These are phyloP conservation scores for Fragilaria crotonensis DNA, from an alignment of 108 stramenopile species.

Conservation along the genomic window DNA sequence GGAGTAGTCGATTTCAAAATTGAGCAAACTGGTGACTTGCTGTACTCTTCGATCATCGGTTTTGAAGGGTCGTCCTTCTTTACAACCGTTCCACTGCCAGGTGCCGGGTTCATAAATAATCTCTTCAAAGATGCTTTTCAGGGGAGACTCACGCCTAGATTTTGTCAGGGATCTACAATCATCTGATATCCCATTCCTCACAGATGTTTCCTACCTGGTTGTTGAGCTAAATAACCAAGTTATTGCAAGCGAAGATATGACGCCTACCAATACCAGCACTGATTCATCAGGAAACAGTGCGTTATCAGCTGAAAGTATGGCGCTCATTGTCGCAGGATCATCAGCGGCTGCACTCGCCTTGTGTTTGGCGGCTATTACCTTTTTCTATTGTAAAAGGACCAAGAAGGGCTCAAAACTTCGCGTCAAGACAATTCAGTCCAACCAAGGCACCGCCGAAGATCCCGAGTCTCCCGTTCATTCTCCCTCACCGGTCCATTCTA, in stretches of 20 bases:
- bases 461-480: not conserved
- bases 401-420: not conserved
- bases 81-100: not conserved
- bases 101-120: not conserved
- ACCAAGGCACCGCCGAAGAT: not conserved
- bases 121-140: not conserved
- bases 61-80: not conserved
- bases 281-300: not conserved
- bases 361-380: not conserved
- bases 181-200: not conserved
- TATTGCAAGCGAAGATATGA: not conserved
- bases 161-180: not conserved
- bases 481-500: conserved; percentile 3
- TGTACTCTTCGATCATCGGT: not conserved
- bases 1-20: not conserved
- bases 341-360: not conserved
- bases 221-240: not conserved
- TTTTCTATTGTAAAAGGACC: not conserved
- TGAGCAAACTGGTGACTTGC: not conserved
- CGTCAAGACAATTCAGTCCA: not conserved
- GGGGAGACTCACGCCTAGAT: not conserved
- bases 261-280: too few species aligned
- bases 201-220: not conserved
- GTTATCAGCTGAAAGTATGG: not conserved
- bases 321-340: not conserved